Percentiles rank a stretch among this genome's conserved stretches.
These are phyloP conservation scores for Apiosordaria backusii DNA, from an alignment of 495 filamentous ascomycete genomes.

Conservation along the genomic window DNA sequence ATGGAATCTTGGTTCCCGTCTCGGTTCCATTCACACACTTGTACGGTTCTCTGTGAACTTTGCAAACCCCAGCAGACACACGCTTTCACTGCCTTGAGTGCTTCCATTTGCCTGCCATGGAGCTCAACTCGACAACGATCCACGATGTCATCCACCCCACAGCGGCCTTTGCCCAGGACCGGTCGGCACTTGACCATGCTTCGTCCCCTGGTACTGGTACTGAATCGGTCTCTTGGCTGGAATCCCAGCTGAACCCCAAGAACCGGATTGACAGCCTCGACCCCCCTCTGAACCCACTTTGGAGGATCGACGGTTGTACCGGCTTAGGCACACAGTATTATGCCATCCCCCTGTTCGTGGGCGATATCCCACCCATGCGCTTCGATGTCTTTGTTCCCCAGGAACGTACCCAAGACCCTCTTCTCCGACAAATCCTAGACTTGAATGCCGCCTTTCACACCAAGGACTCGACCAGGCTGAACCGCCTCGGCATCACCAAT, in stretches of 20 bases:
- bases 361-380: constrained; percentile 40
- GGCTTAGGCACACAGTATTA: constrained; percentile 49
- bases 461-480: constrained; percentile 39
- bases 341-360: constrained; percentile 41
- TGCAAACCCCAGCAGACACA: neutral
- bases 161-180: constrained; percentile 37
- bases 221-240: constrained; percentile 28
- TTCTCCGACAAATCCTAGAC: constrained; percentile 42
- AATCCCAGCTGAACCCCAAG: constrained; percentile 47
- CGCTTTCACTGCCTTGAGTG: neutral
- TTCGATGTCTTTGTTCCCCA: constrained; percentile 50
- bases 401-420: constrained; percentile 26
- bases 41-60: neutral
- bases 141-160: constrained; percentile 49
- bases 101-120: constrained; percentile 30
- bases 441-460: constrained; percentile 46
- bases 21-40: neutral
- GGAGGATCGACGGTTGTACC: constrained; percentile 49
- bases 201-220: neutral
- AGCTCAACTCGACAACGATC: constrained; percentile 40
- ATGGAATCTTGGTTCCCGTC: too few species aligned
- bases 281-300: constrained; percentile 36
- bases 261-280: constrained; percentile 51
- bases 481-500: constrained; percentile 40
- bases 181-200: constrained; percentile 3